Base-by-base conservation (phyloP, 2,329 filamentous ascomycete genomes). In the Sporothrix mexicana region DNA sequence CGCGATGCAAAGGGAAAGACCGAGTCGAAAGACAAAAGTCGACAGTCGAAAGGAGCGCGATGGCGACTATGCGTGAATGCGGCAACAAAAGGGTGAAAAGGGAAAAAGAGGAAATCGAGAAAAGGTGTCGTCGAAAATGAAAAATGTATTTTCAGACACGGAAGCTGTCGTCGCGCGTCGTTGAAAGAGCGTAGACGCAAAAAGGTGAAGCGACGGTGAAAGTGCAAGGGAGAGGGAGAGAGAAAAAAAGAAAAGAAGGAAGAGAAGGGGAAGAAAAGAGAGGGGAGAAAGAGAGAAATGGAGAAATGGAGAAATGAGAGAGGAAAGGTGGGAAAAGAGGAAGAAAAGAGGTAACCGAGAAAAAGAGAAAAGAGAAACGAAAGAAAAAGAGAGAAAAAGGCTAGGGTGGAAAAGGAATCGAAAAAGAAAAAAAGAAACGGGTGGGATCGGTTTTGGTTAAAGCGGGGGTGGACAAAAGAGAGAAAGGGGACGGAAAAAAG, bases 381-480 rank as follows among this genome's bases (percentile, higher is more conserved):
- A 17, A 64, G 23, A 15, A 51, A 59, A 70, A 49, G 47, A 6
- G 41, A 47, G 25, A 59, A 69, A 70, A 55, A 49, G 15, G 25
- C 59, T 25, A 30, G 45, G 25, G 45, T 23, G 9, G 30, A 70
- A 45, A 47, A 57, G 12, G 49, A 53, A 23, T 49, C 25, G 45
- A 53, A 45, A 68, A 51, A 20, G 49, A 61, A 23, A 67, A 30
- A 55, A 62, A 59, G 49, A 68, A 36, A 61, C 64, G 30, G 45
- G 45, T 47, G 69, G 45, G 62, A 69, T 53, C 55, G 62, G 13
- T 59, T 41, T 36, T 17, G 20, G 17, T 45, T n/a, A 73, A 73
- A 70, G 68, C 68, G 69, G 61, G 67, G 72, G 59, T 57, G 55
- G 55, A 68, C 36, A 64, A 64, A 64, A 64, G 47, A 71, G 43